phyloP scores from a whole-genome alignment of 768 basidiomycete species.

The Tephrocybe sp. region DNA sequence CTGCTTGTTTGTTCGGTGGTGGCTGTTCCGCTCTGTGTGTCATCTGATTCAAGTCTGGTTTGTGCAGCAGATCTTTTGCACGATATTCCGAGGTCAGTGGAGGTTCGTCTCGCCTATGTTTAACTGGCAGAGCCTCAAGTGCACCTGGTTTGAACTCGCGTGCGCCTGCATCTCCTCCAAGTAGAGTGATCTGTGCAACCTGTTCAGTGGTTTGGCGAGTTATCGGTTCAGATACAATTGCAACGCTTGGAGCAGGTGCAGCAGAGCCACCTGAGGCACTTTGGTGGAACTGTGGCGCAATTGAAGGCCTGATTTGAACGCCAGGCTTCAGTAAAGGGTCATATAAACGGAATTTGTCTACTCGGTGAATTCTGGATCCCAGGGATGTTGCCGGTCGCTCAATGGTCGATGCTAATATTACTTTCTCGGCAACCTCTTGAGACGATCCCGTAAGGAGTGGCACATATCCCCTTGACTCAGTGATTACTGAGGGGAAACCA shows the following conservation, averaged over 20 bases:
- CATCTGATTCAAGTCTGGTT: not conserved
- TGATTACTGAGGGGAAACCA: not conserved
- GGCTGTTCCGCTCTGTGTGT: not conserved
- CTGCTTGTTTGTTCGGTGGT: not conserved
- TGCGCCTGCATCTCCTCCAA: not conserved
- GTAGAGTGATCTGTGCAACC: not conserved
- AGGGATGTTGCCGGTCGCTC: conserved; percentile 14
- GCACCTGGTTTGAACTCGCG: not conserved
- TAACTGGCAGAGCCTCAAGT: not conserved
- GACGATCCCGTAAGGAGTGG: not conserved
- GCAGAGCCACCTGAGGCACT: not conserved
- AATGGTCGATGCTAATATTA: not conserved
- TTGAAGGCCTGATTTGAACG: not conserved
- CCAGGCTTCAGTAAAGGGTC: not conserved
- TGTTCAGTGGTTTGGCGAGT: not conserved
- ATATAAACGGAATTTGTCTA: conserved; percentile 1
- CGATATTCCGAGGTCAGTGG: not conserved
- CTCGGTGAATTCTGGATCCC: conserved; percentile 8
- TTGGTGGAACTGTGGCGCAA: not conserved
- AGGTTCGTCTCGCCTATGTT: not conserved
- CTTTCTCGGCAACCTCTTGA: conserved; percentile 1
- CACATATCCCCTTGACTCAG: not conserved
- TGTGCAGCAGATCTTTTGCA: not conserved
- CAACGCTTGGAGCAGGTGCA: not conserved
- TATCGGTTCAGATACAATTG: not conserved